phyloP scores from a whole-genome alignment of 176 grass and related monocot genomes.

The Aechmea fasciata region DNA sequence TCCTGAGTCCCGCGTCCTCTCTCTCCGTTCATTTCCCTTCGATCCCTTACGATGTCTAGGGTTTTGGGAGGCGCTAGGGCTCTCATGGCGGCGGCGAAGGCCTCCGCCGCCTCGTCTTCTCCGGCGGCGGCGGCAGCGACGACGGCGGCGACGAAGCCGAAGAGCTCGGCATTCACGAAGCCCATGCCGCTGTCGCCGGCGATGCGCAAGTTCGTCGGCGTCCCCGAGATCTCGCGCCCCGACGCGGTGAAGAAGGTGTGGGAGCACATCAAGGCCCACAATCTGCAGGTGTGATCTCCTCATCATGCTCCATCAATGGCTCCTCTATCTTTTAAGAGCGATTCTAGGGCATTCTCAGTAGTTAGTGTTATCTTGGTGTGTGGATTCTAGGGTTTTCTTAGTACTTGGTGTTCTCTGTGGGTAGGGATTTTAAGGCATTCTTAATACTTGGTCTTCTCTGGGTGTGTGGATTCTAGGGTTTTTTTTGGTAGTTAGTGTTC shows the following conservation, averaged over 20 bases:
- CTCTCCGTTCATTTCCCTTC: too few relatives aligned
- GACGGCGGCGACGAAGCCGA: not conserved
- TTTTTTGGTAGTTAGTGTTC: too few relatives aligned
- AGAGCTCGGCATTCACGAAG: not conserved
- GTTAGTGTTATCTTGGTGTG: too few relatives aligned
- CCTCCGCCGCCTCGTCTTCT: not conserved
- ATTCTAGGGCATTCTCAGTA: too few relatives aligned
- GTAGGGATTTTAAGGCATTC: too few relatives aligned
- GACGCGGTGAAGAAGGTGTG: constrained; percentile 9
- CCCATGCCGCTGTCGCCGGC: constrained; percentile 6
- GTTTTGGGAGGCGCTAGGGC: constrained; percentile 13
- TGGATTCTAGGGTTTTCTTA: too few relatives aligned
- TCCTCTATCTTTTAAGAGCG: not conserved
- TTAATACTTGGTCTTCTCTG: too few relatives aligned
- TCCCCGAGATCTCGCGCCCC: constrained; percentile 12
- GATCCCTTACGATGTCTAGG: constrained; percentile 1
- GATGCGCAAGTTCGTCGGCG: constrained; percentile 17
- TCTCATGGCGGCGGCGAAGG: not conserved
- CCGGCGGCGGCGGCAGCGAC: not conserved
- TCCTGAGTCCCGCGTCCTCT: too few relatives aligned
- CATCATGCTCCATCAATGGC: not conserved
- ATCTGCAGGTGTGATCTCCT: constrained; percentile 12
- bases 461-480: too few relatives aligned
- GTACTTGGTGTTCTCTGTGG: too few relatives aligned
- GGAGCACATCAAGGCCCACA: constrained; percentile 16